Percentiles rank a stretch among this genome's conserved stretches.
Evolutionary conservation across 352 stramenopile genomes (phyloP).

Genomic region (Globisporangium radiosum): DNA sequence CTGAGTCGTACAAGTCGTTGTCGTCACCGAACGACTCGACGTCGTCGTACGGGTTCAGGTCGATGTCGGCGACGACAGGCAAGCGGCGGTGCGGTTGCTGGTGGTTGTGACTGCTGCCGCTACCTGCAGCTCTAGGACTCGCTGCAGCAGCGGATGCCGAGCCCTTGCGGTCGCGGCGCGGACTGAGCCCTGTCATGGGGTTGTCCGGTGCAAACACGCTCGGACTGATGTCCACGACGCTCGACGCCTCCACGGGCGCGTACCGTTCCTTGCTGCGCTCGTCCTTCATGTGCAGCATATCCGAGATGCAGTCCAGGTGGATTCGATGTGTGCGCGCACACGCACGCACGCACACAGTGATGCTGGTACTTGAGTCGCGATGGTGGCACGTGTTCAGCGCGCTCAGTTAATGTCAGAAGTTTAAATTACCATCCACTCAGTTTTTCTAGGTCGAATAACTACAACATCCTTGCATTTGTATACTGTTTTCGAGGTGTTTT

Average conservation of each 20-base stretch:
- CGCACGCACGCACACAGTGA: not conserved
- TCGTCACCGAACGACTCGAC: conserved; percentile 18
- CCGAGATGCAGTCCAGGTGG: too few relatives aligned
- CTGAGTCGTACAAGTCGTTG: conserved; percentile 24
- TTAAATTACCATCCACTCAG: too few relatives aligned
- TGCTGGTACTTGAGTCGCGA: not conserved
- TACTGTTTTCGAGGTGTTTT: too few relatives aligned
- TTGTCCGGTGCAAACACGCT: conserved; percentile 26
- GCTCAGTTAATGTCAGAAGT: too few relatives aligned
- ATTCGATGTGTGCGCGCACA: too few relatives aligned
- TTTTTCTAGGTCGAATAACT: too few relatives aligned
- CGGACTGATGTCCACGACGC: conserved; percentile 36
- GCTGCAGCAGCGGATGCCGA: not conserved
- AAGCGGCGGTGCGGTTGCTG: conserved; percentile 10
- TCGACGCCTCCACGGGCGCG: conserved; percentile 31
- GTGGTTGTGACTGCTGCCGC: not conserved
- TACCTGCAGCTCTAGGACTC: not conserved
- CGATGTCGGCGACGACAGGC: conserved; percentile 10
- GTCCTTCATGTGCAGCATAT: conserved; percentile 40
- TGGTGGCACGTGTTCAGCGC: not conserved
- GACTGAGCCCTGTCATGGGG: conserved; percentile 20
- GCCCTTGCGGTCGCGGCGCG: conserved; percentile 24
- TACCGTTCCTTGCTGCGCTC: conserved; percentile 31
- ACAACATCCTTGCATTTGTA: too few relatives aligned
- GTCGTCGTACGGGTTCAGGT: conserved; percentile 16